A percentile compares a stretch with the other conserved stretches of the same genome.
Conservation (phyloP, 805 yeast genomes). For the Lachancea waltii region DNA sequence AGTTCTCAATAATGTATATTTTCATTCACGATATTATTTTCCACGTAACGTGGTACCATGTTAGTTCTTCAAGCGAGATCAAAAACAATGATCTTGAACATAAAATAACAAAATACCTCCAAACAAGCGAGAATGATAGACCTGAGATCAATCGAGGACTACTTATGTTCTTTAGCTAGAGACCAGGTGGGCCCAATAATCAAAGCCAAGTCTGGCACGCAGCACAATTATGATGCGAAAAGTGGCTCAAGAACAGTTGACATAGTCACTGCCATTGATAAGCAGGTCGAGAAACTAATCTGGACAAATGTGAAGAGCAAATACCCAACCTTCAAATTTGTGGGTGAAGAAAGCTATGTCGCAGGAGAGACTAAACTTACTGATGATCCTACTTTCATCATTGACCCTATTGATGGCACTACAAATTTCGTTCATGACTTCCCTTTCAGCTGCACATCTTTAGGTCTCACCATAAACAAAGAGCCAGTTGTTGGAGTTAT, state of each 20-base stretch:
- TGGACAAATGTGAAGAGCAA: slow-evolving; percentile 24
- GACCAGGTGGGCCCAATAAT: slow-evolving; percentile 43
- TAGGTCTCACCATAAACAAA: slow-evolving; percentile 47
- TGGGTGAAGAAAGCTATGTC: slow-evolving; percentile 55
- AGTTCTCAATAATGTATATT: background rate
- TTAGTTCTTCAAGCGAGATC: too few relatives aligned
- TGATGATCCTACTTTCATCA: slow-evolving; percentile 51
- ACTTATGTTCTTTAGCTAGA: slow-evolving; percentile 22
- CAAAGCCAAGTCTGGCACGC: slow-evolving; percentile 42
- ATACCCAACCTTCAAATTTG: slow-evolving; percentile 47
- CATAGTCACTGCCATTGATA: slow-evolving; percentile 59
- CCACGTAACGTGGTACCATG: background rate
- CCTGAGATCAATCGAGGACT: slow-evolving; percentile 23
- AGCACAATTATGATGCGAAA: slow-evolving; percentile 27
- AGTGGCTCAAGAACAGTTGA: slow-evolving; percentile 42
- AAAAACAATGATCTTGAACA: too few relatives aligned
- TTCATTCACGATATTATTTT: background rate
- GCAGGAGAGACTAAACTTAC: slow-evolving; percentile 41
- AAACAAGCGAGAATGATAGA: too few relatives aligned
- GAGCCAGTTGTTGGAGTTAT: slow-evolving; percentile 57
- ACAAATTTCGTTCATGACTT: slow-evolving; percentile 55
- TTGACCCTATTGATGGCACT: slow-evolving; percentile 59
- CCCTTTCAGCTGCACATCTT: slow-evolving; percentile 58
- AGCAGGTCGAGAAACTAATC: slow-evolving; percentile 45
- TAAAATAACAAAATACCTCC: too few relatives aligned